Conservation (phyloP, 345 rosid species). For the Mallotus nudiflorus region DNA sequence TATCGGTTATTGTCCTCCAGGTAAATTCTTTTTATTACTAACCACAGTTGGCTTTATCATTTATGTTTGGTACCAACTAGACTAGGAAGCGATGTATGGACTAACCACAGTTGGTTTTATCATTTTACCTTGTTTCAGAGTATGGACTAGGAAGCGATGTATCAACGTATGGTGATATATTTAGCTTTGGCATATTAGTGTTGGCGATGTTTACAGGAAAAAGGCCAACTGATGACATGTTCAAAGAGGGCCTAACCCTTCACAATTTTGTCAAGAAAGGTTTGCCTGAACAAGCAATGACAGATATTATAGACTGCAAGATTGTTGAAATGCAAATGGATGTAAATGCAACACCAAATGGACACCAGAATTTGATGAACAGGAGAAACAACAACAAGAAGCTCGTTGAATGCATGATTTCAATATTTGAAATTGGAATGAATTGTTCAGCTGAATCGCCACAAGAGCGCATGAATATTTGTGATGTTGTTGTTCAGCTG, state of each 20-base stretch:
- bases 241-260: neutral
- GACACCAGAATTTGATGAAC: neutral
- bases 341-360: neutral
- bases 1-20: neutral
- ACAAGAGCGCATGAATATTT: neutral
- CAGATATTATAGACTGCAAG: neutral
- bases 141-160: neutral
- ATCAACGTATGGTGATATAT: neutral
- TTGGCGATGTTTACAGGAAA: neutral
- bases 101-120: too few relatives aligned
- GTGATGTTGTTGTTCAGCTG: neutral
- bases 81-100: too few relatives aligned
- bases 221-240: neutral
- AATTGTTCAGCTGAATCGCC: neutral
- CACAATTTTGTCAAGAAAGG: neutral
- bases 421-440: neutral
- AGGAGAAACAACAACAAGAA: neutral
- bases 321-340: neutral
- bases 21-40: too few relatives aligned
- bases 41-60: too few relatives aligned
- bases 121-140: too few relatives aligned
- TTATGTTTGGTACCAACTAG: too few relatives aligned
- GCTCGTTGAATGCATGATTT: neutral
- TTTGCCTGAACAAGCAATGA: neutral
- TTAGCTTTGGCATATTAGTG: neutral